Evolutionary conservation across 2,329 filamentous ascomycete species (phyloP).

Genomic region (Ascochyta clinopodiicola): DNA sequence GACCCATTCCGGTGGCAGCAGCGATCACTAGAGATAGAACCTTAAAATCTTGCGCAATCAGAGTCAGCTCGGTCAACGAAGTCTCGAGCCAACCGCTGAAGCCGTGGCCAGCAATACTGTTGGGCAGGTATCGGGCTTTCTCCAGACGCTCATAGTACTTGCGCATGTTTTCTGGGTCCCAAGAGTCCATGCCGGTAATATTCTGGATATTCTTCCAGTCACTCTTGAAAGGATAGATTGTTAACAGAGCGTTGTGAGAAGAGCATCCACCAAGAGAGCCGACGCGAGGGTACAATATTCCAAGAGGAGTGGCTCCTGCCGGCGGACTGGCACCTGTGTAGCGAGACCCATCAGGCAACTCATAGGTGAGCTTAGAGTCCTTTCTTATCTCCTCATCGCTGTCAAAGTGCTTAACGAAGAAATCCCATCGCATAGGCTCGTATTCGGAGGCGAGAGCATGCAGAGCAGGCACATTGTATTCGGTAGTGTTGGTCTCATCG

Average conservation of each 20-base stretch:
- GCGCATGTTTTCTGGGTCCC: constrained; percentile 66
- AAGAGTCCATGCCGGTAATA: constrained; percentile 65
- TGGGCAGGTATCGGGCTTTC: constrained; percentile 58
- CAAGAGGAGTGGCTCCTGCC: constrained; percentile 56
- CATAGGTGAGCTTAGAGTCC: constrained; percentile 63
- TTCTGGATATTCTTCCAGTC: constrained; percentile 65
- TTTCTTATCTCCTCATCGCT: constrained; percentile 57
- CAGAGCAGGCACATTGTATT: constrained; percentile 60
- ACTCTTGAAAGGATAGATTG: constrained; percentile 61
- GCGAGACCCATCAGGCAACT: constrained; percentile 25
- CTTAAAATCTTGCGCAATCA: constrained; percentile 60
- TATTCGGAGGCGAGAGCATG: constrained; percentile 62
- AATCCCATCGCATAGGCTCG: constrained; percentile 64
- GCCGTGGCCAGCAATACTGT: constrained; percentile 58
- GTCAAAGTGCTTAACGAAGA: constrained; percentile 65
- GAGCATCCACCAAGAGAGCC: constrained; percentile 64
- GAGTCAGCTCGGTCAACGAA: constrained; percentile 56
- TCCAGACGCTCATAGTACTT: constrained; percentile 62
- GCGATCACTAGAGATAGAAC: constrained; percentile 59
- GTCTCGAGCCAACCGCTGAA: constrained; percentile 63
- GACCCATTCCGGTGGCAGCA: constrained; percentile 59
- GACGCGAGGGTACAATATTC: constrained; percentile 63
- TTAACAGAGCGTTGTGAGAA: constrained; percentile 66
- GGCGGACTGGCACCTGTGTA: constrained; percentile 63
- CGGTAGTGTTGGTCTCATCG: constrained; percentile 57